Percentiles rank a stretch among this genome's conserved stretches.
These are phyloP conservation scores for Yamadazyma triangularis DNA, from an alignment of 1,139 yeast genomes.

Conservation along the genomic window DNA sequence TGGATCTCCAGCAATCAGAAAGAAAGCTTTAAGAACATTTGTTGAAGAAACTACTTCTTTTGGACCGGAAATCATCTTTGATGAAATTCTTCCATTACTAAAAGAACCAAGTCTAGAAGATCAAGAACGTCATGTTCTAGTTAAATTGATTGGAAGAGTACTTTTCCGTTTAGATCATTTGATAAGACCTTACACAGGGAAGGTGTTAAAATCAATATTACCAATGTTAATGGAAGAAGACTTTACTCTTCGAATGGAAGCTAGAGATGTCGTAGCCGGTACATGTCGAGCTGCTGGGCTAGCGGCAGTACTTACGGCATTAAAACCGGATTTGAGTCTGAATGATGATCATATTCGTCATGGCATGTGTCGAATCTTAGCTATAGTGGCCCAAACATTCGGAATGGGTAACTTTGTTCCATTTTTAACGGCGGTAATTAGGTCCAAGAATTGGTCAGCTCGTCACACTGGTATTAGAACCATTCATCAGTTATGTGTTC, in stretches of 20 bases:
- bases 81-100: slow-evolving; percentile 67
- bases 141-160: slow-evolving; percentile 70
- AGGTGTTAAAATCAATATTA: slow-evolving; percentile 67
- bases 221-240: slow-evolving; percentile 84
- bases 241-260: slow-evolving; percentile 65
- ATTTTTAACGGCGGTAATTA: slow-evolving; percentile 76
- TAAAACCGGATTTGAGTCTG: slow-evolving; percentile 81
- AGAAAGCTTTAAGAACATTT: slow-evolving; percentile 63
- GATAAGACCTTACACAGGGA: slow-evolving; percentile 70
- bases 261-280: slow-evolving; percentile 72
- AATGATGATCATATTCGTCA: slow-evolving; percentile 80
- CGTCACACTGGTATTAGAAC: slow-evolving; percentile 83
- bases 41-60: slow-evolving; percentile 59
- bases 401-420: slow-evolving; percentile 75
- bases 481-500: slow-evolving; percentile 68
- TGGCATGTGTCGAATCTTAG: slow-evolving; percentile 73
- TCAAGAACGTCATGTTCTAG: slow-evolving; percentile 77
- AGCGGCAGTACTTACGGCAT: slow-evolving; percentile 66
- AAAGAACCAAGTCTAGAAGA: slow-evolving; percentile 73
- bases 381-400: slow-evolving; percentile 77
- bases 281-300: slow-evolving; percentile 81
- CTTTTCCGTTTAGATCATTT: slow-evolving; percentile 60
- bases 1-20: slow-evolving; percentile 66
- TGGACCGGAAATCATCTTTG: slow-evolving; percentile 70
- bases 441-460: slow-evolving; percentile 78